phyloP scores from a whole-genome alignment of 2,329 filamentous ascomycete species.

The Boeremia lycopersici region DNA sequence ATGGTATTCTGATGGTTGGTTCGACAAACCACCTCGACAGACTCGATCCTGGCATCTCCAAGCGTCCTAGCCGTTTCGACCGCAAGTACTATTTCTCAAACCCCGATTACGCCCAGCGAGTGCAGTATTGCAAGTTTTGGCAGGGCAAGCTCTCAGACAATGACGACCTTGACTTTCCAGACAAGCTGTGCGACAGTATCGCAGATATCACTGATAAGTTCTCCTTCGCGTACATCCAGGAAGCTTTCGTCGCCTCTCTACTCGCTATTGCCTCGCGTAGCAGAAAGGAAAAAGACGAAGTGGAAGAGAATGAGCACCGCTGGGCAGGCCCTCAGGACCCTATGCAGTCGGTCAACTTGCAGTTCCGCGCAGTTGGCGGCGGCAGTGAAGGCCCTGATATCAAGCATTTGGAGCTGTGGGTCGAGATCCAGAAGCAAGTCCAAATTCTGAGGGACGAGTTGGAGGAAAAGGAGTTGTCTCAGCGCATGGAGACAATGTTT shows the following conservation, averaged over 20 bases:
- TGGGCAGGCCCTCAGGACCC: slow-evolving; percentile 40
- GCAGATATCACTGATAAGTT: slow-evolving; percentile 53
- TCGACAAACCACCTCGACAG: slow-evolving; percentile 69
- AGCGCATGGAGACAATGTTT: slow-evolving; percentile 9
- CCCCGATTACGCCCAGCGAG: slow-evolving; percentile 47
- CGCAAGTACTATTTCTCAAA: slow-evolving; percentile 55
- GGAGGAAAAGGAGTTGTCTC: slow-evolving; percentile 29
- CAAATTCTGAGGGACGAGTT: slow-evolving; percentile 51
- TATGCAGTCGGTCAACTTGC: slow-evolving; percentile 17
- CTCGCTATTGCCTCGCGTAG: slow-evolving; percentile 43
- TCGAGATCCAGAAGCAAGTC: slow-evolving; percentile 51
- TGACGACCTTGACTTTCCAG: slow-evolving; percentile 49
- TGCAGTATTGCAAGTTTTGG: slow-evolving; percentile 54
- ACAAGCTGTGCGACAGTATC: slow-evolving; percentile 47
- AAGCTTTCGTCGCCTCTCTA: slow-evolving; percentile 51
- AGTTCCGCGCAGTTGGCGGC: not conserved
- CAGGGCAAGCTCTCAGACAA: slow-evolving; percentile 48
- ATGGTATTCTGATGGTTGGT: slow-evolving; percentile 73
- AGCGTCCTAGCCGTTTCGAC: slow-evolving; percentile 55
- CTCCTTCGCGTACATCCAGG: slow-evolving; percentile 55
- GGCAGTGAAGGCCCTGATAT: slow-evolving; percentile 30
- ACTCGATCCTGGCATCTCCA: slow-evolving; percentile 66
- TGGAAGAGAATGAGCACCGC: slow-evolving; percentile 17
- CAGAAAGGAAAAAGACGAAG: slow-evolving; percentile 18
- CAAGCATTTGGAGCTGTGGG: slow-evolving; percentile 49